Evolutionary conservation across 2,329 filamentous ascomycete genomes (phyloP).

Genomic region (Whalleya microplaca): DNA sequence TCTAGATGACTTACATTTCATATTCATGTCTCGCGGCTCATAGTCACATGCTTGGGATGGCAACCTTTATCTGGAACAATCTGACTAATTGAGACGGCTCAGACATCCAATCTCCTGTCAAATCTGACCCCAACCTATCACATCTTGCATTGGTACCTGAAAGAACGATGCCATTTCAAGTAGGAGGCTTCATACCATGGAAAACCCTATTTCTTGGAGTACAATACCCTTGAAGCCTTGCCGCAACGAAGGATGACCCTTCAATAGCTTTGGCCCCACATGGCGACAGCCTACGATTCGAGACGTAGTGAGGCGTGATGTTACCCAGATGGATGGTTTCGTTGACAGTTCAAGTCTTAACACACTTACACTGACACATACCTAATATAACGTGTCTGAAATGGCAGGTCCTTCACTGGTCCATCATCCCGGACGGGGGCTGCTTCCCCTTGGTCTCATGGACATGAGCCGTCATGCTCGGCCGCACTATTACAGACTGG

Average conservation of each 20-base stretch:
- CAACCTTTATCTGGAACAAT: slow-evolving; percentile 28
- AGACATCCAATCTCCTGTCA: slow-evolving; percentile 29
- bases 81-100: slow-evolving; percentile 26
- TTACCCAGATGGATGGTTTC: slow-evolving; percentile 29
- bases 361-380: slow-evolving; percentile 14
- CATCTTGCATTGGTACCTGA: slow-evolving; percentile 33
- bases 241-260: slow-evolving; percentile 25
- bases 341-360: slow-evolving; percentile 22
- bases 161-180: slow-evolving; percentile 33
- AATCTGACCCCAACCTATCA: slow-evolving; percentile 24
- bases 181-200: slow-evolving; percentile 28
- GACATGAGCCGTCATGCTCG: slow-evolving; percentile 17
- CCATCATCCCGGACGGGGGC: slow-evolving; percentile 13
- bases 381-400: slow-evolving; percentile 19
- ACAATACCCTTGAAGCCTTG: slow-evolving; percentile 4
- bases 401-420: slow-evolving; percentile 19
- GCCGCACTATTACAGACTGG: slow-evolving; percentile 21
- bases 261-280: slow-evolving; percentile 19
- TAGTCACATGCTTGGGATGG: slow-evolving; percentile 33
- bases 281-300: slow-evolving; percentile 1
- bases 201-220: slow-evolving; percentile 17
- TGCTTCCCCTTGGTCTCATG: slow-evolving; percentile 4
- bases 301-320: slow-evolving; percentile 5
- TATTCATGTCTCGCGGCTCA: slow-evolving; percentile 29
- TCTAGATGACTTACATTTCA: slow-evolving; percentile 26